Percentiles rank a stretch among this genome's conserved stretches.
Evolutionary conservation across 441 rosid species (phyloP).

Genomic region (Euphorbia corollata): DNA sequence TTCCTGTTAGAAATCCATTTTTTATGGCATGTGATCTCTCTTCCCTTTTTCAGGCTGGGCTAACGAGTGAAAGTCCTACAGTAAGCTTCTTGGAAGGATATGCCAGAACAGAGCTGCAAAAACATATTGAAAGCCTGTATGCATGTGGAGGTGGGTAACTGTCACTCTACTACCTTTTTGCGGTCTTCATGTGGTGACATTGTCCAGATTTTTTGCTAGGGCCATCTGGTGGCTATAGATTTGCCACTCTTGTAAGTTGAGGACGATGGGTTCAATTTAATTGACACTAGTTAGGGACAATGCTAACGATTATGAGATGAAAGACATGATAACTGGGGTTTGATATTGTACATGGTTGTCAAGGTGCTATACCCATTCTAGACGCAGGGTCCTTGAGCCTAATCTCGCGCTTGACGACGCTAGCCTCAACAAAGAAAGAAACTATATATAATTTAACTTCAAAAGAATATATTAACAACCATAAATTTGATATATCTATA

Average conservation of each 20-base stretch:
- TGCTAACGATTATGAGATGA: no score
- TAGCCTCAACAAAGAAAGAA: no score
- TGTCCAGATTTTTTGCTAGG: background rate
- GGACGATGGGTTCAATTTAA: conserved; percentile 4
- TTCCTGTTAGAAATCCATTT: conserved; percentile 15
- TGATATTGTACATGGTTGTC: no score
- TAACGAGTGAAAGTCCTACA: conserved; percentile 57
- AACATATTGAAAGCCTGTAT: conserved; percentile 77
- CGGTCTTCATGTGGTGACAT: background rate
- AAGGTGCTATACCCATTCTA: no score
- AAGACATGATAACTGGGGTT: no score
- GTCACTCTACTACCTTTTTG: background rate
- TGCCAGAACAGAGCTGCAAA: conserved; percentile 56
- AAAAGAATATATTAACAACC: no score
- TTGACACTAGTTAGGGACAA: background rate
- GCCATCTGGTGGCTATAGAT: background rate
- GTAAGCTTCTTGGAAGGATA: conserved; percentile 55
- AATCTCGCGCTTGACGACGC: no score
- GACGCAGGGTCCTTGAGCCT: no score
- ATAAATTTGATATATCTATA: no score
- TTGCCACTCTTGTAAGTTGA: background rate
- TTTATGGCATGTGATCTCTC: conserved; percentile 14
- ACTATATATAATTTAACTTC: no score
- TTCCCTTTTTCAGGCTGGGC: conserved; percentile 63
- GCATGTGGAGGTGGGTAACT: conserved; percentile 80